Conservation (phyloP, 2,329 filamentous ascomycete species). For the Lasiodiplodia hormozganensis region DNA sequence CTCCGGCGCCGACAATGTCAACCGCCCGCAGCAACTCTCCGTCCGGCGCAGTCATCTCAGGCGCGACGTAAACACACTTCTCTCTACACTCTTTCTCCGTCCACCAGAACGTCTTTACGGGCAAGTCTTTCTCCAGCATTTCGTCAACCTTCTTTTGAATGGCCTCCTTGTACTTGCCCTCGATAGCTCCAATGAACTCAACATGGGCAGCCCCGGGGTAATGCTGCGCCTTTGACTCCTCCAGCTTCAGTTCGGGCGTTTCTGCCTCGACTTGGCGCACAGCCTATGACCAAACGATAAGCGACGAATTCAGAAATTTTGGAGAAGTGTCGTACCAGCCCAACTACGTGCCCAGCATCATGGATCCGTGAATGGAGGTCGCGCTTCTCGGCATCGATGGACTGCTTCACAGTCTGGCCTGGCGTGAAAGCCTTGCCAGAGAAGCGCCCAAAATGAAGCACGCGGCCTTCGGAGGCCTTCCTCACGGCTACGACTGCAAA, state of each 20-base stretch:
- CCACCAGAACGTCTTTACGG: constrained; percentile 68
- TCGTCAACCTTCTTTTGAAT: constrained; percentile 70
- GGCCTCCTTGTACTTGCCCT: constrained; percentile 52
- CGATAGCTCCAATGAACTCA: constrained; percentile 73
- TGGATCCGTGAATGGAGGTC: constrained; percentile 71
- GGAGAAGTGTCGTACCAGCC: constrained; percentile 66
- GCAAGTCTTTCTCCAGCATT: constrained; percentile 55
- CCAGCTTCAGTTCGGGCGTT: constrained; percentile 49
- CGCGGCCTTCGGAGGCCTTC: constrained; percentile 59
- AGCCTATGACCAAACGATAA: not conserved
- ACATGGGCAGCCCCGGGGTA: constrained; percentile 71
- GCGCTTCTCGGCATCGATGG: constrained; percentile 67
- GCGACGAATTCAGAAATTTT: not conserved
- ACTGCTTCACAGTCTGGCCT: constrained; percentile 60
- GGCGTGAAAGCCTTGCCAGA: constrained; percentile 44
- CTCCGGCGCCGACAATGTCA: constrained; percentile 70
- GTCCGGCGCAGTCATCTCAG: constrained; percentile 46
- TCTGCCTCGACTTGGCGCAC: constrained; percentile 21
- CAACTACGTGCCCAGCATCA: constrained; percentile 76
- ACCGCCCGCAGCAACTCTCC: constrained; percentile 63
- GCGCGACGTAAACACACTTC: constrained; percentile 56
- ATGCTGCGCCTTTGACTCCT: constrained; percentile 75
- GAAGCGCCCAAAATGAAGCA: constrained; percentile 72
- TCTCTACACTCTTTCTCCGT: constrained; percentile 64
- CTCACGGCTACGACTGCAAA: constrained; percentile 67